Evolutionary conservation across 768 basidiomycete genomes (phyloP).

Genomic region (Boletus bicolor): DNA sequence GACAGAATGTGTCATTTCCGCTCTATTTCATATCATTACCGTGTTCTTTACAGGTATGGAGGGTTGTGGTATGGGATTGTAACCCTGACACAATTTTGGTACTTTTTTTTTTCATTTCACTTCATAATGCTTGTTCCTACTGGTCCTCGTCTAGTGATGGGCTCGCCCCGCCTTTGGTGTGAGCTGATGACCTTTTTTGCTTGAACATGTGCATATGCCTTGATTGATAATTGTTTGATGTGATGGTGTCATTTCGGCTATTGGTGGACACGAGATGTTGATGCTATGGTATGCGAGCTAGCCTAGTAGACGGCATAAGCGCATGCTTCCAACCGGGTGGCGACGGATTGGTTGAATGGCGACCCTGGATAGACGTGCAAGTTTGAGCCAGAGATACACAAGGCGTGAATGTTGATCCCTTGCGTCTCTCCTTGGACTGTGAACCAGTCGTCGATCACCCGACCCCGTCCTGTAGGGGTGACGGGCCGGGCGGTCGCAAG

Average conservation of each 20-base stretch:
- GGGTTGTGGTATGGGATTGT: not conserved
- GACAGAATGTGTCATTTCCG: slow-evolving; percentile 11
- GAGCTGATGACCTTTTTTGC: not conserved
- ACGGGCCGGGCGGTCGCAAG: too few relatives aligned
- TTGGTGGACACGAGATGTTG: not conserved
- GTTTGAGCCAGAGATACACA: too few relatives aligned
- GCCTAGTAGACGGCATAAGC: not conserved
- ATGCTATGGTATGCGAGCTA: not conserved
- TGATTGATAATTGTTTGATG: not conserved
- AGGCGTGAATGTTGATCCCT: too few relatives aligned
- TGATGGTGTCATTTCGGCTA: not conserved
- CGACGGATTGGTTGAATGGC: not conserved
- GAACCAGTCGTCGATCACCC: too few relatives aligned
- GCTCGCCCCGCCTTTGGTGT: not conserved
- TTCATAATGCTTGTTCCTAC: not conserved
- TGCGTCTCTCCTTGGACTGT: too few relatives aligned
- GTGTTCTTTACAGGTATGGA: not conserved
- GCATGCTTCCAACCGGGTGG: not conserved
- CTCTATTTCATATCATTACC: slow-evolving; percentile 4
- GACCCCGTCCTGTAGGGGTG: too few relatives aligned
- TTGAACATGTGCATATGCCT: not conserved
- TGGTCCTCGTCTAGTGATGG: not conserved
- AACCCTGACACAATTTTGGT: not conserved
- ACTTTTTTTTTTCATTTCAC: not conserved
- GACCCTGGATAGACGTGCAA: not conserved